Conservation (phyloP, 1,284 basidiomycete genomes). For the Fomitopsis pinicola region DNA sequence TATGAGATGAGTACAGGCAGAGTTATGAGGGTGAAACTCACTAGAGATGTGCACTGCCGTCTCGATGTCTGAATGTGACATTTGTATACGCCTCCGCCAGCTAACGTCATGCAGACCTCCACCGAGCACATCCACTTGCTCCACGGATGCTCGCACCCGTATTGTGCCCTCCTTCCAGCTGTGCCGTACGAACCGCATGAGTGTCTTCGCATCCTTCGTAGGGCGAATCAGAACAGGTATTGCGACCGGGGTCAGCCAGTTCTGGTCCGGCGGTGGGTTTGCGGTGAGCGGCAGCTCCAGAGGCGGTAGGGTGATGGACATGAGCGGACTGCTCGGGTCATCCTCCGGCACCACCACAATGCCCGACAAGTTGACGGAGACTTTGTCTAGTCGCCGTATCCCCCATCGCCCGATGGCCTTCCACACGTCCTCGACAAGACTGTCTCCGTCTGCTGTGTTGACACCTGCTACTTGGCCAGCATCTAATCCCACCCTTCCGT, state of each 20-base stretch:
- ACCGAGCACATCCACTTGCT: conserved; percentile 43
- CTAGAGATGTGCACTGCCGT: conserved; percentile 46
- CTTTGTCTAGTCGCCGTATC: conserved; percentile 46
- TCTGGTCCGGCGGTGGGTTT: conserved; percentile 47
- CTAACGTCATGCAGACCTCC: conserved; percentile 38
- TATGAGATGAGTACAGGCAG: conserved; percentile 5
- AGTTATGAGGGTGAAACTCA: conserved; percentile 29
- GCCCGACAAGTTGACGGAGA: conserved; percentile 51
- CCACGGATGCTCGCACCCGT: conserved; percentile 39
- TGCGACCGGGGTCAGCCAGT: conserved; percentile 58
- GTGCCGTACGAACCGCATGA: conserved; percentile 50
- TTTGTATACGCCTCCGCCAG: conserved; percentile 48
- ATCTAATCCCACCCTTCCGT: conserved; percentile 58
- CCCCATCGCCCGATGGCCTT: conserved; percentile 66
- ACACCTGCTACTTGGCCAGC: conserved; percentile 58
- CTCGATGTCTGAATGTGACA: conserved; percentile 40
- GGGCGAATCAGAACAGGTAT: conserved; percentile 50
- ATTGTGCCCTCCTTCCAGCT: conserved; percentile 55
- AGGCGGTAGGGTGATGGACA: conserved; percentile 40
- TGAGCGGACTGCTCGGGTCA: conserved; percentile 38
- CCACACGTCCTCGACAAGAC: conserved; percentile 44
- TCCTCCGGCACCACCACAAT: conserved; percentile 42
- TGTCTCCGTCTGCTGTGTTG: conserved; percentile 36
- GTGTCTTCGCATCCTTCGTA: conserved; percentile 43
- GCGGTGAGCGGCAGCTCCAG: conserved; percentile 54